Evolutionary conservation across 352 stramenopile genomes (phyloP), one percentile per base, ranked within the genome.

Genomic region (Phytophthora pseudosyringae): DNA sequence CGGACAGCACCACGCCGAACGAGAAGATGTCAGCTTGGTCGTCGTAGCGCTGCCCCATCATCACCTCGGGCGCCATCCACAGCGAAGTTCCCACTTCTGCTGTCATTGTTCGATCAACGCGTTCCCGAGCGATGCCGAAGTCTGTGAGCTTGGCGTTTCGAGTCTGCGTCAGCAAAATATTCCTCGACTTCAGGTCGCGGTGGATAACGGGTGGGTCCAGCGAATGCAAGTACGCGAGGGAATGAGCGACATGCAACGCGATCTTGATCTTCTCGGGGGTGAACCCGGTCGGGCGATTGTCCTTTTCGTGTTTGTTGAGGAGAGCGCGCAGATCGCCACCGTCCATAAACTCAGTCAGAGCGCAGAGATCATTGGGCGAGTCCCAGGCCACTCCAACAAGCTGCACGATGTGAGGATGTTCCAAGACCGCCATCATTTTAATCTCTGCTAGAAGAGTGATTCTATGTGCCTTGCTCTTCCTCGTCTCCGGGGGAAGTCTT

Each of bases 301-400:
- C 33, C 12, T 16, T 54, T 26, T 40, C 25, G 25, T 64, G 43
- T 15, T 33, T 43, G 3, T 32, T 41, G 10, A 79, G 59, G 1
- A 79, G 36, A 2, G 40, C 16, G 7, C 70, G 44, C 32, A 83
- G 40, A 39, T 83, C 72, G 2, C 75, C 75, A 11, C 58, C 52
- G 18, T 59, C 41, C 58, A 78, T 66, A 40, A 71, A 78, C 36
- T 80, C 75, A 13, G 57, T 66, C 36, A 81, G 48, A 8, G 64
- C 71, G 36, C 69, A 75, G 3, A 84, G 33, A 25, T 84, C 72
- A 4, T 68, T 55, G 5, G 74, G 53, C 10, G 69, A 77, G 5
- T 69, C 61, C 70, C 75, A 84, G 40, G 72, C 63, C 1, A 84
- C 51, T 9, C 72, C 76, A 10, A 81, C 52, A 10, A 84, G 80